Evolutionary conservation across 352 stramenopile species (phyloP).

Genomic region (Peronospora belbahrii): DNA sequence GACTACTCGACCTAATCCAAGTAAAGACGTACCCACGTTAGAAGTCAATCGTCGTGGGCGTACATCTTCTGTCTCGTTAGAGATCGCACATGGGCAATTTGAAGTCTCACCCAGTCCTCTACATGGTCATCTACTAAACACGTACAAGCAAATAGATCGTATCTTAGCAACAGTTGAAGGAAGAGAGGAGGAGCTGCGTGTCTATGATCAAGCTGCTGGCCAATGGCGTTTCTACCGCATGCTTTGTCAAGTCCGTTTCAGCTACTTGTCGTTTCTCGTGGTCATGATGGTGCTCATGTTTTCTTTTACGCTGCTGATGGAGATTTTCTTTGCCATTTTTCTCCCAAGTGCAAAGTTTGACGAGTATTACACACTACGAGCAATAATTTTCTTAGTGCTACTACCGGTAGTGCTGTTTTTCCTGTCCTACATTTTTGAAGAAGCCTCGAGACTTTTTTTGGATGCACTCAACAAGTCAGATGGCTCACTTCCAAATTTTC

Average conservation of each 20-base stretch:
- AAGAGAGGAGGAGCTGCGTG: constrained; percentile 46
- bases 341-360: constrained; percentile 68
- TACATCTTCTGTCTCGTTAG: constrained; percentile 20
- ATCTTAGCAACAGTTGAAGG: constrained; percentile 43
- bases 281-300: constrained; percentile 81
- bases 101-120: constrained; percentile 10
- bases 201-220: constrained; percentile 33
- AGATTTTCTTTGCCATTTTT: constrained; percentile 83
- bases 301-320: constrained; percentile 78
- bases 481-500: constrained; percentile 66
- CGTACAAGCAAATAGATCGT: constrained; percentile 33
- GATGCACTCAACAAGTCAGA: constrained; percentile 70
- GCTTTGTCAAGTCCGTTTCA: constrained; percentile 67
- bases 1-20: constrained; percentile 10
- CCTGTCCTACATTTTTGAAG: constrained; percentile 78
- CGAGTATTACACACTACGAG: constrained; percentile 53
- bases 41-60: constrained; percentile 16
- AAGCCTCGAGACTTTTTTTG: constrained; percentile 53
- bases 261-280: constrained; percentile 75
- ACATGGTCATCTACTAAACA: constrained; percentile 9
- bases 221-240: constrained; percentile 65
- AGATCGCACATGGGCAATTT: constrained; percentile 5
- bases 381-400: constrained; percentile 44
- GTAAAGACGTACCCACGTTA: constrained; percentile 26
- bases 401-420: constrained; percentile 65